Evolutionary conservation across 2,329 filamentous ascomycete genomes (phyloP).

Genomic region (Aspergillus sp.): DNA sequence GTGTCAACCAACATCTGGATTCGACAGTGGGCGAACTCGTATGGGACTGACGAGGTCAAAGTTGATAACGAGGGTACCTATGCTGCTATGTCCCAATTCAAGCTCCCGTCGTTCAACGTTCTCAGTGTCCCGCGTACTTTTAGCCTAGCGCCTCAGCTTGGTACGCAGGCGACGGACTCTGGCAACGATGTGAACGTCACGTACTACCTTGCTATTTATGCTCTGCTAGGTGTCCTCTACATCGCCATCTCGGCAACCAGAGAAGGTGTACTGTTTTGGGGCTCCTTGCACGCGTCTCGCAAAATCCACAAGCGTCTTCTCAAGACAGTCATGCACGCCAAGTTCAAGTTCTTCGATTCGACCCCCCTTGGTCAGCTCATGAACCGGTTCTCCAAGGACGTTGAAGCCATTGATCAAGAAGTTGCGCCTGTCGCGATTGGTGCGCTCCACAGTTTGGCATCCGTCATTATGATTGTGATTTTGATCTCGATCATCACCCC

Average conservation of each 20-base stretch:
- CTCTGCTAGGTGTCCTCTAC: conserved; percentile 72
- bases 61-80: conserved; percentile 37
- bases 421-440: conserved; percentile 88
- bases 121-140: conserved; percentile 37
- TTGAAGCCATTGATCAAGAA: conserved; percentile 93
- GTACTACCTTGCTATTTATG: conserved; percentile 85
- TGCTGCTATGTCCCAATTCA: conserved; percentile 41
- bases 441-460: conserved; percentile 64
- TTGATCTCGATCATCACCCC: conserved; percentile 89
- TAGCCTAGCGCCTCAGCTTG: conserved; percentile 31
- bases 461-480: conserved; percentile 79
- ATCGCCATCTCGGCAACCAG: conserved; percentile 78
- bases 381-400: conserved; percentile 97
- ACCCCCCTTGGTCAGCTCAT: conserved; percentile 95
- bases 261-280: conserved; percentile 88
- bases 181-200: conserved; percentile 65
- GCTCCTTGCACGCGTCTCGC: conserved; percentile 83
- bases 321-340: conserved; percentile 76
- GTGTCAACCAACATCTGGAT: conserved; percentile 95
- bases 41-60: conserved; percentile 52
- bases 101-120: conserved; percentile 37
- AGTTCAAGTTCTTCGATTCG: conserved; percentile 96
- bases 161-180: conserved; percentile 17
- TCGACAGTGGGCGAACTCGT: conserved; percentile 90
- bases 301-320: conserved; percentile 80